These are phyloP conservation scores for Penicillium riverlandense DNA, from an alignment of 495 filamentous ascomycete genomes.

Conservation along the genomic window DNA sequence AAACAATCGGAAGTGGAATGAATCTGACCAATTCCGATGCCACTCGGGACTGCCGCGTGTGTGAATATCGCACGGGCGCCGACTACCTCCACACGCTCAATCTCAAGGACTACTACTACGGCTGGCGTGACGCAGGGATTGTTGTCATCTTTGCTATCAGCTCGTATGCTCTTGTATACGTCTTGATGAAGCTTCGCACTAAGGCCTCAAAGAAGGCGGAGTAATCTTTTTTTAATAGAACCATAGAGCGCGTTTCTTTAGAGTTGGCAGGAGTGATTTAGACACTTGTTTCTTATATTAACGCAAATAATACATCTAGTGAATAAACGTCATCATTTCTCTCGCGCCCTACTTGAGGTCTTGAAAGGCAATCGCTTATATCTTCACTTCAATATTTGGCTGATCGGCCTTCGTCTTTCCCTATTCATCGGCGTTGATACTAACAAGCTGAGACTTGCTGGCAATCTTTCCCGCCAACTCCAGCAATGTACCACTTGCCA, in stretches of 20 bases:
- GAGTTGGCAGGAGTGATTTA: neutral
- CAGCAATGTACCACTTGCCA: conserved; percentile 14
- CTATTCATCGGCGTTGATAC: neutral
- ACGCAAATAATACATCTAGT: neutral
- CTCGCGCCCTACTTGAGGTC: too few species aligned
- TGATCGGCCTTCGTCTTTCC: neutral
- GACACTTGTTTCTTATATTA: neutral
- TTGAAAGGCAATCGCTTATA: neutral
- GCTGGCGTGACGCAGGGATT: conserved; percentile 37
- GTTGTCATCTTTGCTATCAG: conserved; percentile 38
- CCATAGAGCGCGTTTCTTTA: too few species aligned
- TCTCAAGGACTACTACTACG: conserved; percentile 34
- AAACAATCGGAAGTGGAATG: conserved; percentile 37
- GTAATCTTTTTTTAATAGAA: neutral
- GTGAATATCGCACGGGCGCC: conserved; percentile 35
- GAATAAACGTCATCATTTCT: neutral
- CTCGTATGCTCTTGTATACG: conserved; percentile 40
- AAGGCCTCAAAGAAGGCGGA: conserved; percentile 36
- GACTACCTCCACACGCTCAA: conserved; percentile 34
- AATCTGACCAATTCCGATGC: conserved; percentile 47
- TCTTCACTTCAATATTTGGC: neutral
- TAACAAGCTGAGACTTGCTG: conserved; percentile 1
- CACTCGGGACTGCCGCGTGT: conserved; percentile 52
- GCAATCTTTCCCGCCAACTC: conserved; percentile 15
- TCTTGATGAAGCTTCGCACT: conserved; percentile 39